phyloP scores from a whole-genome alignment of 2,329 filamentous ascomycete genomes.

The Colletotrichum sp. region DNA sequence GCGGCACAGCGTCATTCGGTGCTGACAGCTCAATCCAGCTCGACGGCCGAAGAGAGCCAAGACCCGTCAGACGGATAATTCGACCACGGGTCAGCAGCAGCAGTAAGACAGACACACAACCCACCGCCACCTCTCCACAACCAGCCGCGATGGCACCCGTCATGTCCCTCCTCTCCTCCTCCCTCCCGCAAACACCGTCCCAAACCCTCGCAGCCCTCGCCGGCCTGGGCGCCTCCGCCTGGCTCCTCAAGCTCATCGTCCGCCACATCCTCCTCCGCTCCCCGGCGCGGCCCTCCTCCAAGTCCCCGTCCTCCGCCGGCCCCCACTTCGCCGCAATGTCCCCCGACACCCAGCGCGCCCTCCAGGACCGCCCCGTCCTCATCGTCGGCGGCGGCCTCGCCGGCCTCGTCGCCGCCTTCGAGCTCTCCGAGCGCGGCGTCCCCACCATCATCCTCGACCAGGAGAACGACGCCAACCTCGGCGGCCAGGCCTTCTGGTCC shows the following conservation, averaged over 20 bases:
- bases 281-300: conserved; percentile 4
- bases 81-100: not conserved
- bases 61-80: not conserved
- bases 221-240: conserved; percentile 9
- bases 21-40: not conserved
- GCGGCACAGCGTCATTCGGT: not conserved
- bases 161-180: not conserved
- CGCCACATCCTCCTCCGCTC: conserved; percentile 17
- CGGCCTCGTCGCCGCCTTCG: conserved; percentile 64
- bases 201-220: conserved; percentile 15
- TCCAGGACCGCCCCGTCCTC: conserved; percentile 47
- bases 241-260: conserved; percentile 17
- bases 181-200: conserved; percentile 8
- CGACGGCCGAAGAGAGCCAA: not conserved
- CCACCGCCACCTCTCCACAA: not conserved
- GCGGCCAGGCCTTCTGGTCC: conserved; percentile 70
- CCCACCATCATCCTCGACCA: conserved; percentile 61
- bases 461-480: conserved; percentile 60
- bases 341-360: not conserved
- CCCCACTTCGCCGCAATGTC: conserved; percentile 11
- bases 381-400: conserved; percentile 63
- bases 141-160: not conserved
- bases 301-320: conserved; percentile 6
- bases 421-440: conserved; percentile 56
- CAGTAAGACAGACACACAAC: not conserved